Evolutionary conservation across 768 basidiomycete species (phyloP).

Genomic region (Podaxis sp.): DNA sequence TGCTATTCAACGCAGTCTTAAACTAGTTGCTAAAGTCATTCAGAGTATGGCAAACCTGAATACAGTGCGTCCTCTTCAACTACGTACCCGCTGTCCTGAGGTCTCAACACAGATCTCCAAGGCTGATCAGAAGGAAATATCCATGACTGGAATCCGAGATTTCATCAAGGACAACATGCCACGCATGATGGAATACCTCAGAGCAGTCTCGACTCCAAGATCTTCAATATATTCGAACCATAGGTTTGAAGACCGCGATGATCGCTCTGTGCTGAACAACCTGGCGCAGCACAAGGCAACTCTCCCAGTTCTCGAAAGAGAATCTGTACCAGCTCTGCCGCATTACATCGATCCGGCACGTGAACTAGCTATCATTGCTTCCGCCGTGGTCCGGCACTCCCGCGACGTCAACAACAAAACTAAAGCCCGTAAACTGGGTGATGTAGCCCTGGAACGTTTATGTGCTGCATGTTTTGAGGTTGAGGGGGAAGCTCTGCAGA

Average conservation of each 20-base stretch:
- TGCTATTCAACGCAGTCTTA: conserved; percentile 75
- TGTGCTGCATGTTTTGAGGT: conserved; percentile 61
- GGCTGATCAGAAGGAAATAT: conserved; percentile 73
- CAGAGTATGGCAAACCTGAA: conserved; percentile 88
- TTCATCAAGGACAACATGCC: conserved; percentile 62
- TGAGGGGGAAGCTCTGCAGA: conserved; percentile 62
- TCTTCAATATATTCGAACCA: conserved; percentile 1
- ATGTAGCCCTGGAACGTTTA: conserved; percentile 47
- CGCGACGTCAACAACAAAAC: conserved; percentile 33
- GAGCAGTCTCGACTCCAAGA: conserved; percentile 59
- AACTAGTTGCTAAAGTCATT: conserved; percentile 82
- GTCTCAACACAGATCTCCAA: conserved; percentile 19
- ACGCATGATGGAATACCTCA: conserved; percentile 78
- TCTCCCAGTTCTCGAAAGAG: conserved; percentile 57
- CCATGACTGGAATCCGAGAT: conserved; percentile 72
- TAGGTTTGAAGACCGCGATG: conserved; percentile 3
- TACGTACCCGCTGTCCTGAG: background rate
- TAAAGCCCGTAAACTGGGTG: conserved; percentile 25
- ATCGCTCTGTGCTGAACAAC: conserved; percentile 33
- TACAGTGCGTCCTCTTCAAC: conserved; percentile 37
- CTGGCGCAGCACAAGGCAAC: conserved; percentile 52
- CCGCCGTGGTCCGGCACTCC: conserved; percentile 68
- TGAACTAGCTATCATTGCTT: conserved; percentile 72
- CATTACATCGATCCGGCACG: conserved; percentile 74
- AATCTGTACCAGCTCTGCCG: conserved; percentile 70